These are phyloP conservation scores for Nicotiana otophora DNA, from an alignment of 257 asterid genomes.

Conservation along the genomic window DNA sequence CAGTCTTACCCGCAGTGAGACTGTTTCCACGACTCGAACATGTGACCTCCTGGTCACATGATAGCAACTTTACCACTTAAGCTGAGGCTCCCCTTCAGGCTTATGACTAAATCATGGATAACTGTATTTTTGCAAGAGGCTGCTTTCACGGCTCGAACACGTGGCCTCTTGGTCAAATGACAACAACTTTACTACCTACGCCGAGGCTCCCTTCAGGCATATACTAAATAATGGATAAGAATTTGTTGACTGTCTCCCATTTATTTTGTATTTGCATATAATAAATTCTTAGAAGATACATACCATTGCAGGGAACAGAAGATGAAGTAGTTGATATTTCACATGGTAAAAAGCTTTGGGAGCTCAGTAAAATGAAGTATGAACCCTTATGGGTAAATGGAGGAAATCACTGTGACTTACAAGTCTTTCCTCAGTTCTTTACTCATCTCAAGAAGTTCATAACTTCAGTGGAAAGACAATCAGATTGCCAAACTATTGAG, in stretches of 20 bases:
- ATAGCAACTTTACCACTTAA: no score
- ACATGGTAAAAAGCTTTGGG: constrained; percentile 15
- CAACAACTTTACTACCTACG: no score
- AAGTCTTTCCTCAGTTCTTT: constrained; percentile 7
- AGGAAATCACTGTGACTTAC: constrained; percentile 13
- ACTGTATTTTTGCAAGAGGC: no score
- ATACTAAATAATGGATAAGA: background rate
- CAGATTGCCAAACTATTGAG: background rate
- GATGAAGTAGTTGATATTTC: constrained; percentile 16
- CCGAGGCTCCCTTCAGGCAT: no score
- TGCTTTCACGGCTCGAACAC: no score
- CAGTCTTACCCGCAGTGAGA: no score
- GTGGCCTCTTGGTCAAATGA: no score
- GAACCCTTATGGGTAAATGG: constrained; percentile 17
- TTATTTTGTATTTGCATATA: background rate
- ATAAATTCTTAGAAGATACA: background rate
- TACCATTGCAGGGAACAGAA: constrained; percentile 10
- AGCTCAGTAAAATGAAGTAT: constrained; percentile 8
- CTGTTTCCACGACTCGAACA: no score
- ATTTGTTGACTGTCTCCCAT: background rate
- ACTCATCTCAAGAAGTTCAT: constrained; percentile 12
- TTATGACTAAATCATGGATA: no score
- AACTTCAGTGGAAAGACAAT: background rate
- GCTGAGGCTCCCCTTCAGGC: no score
- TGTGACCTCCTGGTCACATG: no score